phyloP scores from a whole-genome alignment of 768 basidiomycete genomes.

The Lenzites betulinus region DNA sequence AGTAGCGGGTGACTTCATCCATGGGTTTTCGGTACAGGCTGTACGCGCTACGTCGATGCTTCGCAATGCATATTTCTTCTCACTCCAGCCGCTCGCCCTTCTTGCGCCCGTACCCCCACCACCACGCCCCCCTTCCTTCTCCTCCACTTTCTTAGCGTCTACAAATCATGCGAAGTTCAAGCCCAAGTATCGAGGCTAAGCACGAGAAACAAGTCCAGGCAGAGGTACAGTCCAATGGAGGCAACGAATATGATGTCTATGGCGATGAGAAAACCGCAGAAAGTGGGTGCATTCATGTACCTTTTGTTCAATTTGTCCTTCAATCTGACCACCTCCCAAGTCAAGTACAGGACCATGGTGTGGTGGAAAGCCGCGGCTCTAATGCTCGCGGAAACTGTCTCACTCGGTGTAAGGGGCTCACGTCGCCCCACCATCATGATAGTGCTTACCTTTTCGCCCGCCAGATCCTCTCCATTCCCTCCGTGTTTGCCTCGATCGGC shows the following conservation, averaged over 20 bases:
- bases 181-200: slow-evolving; percentile 1
- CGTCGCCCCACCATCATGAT: no score
- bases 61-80: not conserved
- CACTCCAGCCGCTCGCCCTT: not conserved
- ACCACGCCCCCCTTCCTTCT: not conserved
- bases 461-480: slow-evolving; percentile 33
- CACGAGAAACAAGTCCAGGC: not conserved
- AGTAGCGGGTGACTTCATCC: slow-evolving; percentile 9
- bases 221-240: not conserved
- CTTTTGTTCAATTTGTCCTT: no score
- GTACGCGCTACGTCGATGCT: not conserved
- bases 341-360: slow-evolving; percentile 34
- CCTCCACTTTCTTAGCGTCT: not conserved
- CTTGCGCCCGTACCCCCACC: not conserved
- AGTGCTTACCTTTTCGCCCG: no score
- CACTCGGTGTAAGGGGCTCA: slow-evolving; percentile 34
- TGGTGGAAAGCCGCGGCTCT: slow-evolving; percentile 37
- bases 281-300: slow-evolving; percentile 18
- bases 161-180: not conserved
- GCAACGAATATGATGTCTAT: slow-evolving; percentile 27
- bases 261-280: slow-evolving; percentile 28
- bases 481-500: slow-evolving; percentile 30
- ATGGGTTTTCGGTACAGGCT: slow-evolving; percentile 10
- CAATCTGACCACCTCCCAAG: slow-evolving; percentile 10
- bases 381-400: slow-evolving; percentile 36